These are phyloP conservation scores for Aspergillus terreus DNA, from an alignment of 2,329 filamentous ascomycete species.

Conservation along the genomic window DNA sequence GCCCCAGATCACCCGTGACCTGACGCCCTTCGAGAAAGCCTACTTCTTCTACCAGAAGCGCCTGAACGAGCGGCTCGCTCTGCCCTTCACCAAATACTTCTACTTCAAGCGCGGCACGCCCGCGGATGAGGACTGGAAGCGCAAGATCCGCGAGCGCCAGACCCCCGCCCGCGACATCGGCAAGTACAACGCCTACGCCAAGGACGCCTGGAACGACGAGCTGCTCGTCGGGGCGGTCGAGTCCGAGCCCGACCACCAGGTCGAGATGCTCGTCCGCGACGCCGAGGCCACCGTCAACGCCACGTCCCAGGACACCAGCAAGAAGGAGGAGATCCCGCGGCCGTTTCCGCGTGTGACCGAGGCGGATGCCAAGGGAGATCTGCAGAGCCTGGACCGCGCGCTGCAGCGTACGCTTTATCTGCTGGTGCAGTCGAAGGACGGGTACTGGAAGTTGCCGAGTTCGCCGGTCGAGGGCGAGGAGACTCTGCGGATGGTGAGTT, in stretches of 20 bases:
- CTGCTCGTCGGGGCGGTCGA: conserved; percentile 69
- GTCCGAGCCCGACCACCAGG: conserved; percentile 60
- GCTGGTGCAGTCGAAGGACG: conserved; percentile 67
- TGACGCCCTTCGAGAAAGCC: conserved; percentile 83
- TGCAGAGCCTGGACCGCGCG: conserved; percentile 71
- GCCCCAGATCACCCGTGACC: conserved; percentile 77
- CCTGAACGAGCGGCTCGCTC: conserved; percentile 83
- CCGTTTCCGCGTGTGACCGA: conserved; percentile 69
- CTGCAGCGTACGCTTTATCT: conserved; percentile 83
- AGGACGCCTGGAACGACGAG: conserved; percentile 88
- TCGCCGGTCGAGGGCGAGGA: conserved; percentile 67
- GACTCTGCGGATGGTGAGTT: conserved; percentile 74
- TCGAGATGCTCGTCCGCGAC: conserved; percentile 69
- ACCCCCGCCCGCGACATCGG: conserved; percentile 82
- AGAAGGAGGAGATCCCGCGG: conserved; percentile 65
- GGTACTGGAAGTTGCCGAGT: conserved; percentile 77
- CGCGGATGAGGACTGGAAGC: conserved; percentile 81
- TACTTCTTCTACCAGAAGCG: conserved; percentile 98
- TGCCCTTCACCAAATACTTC: conserved; percentile 85
- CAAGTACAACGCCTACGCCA: conserved; percentile 70
- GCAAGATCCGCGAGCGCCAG: conserved; percentile 73
- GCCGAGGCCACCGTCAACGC: conserved; percentile 55
- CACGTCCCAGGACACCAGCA: conserved; percentile 39
- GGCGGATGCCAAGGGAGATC: conserved; percentile 72
- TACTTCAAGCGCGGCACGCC: conserved; percentile 93